Evolutionary conservation across 257 asterid genomes (phyloP).

Genomic region (Penstemon eatonii): DNA sequence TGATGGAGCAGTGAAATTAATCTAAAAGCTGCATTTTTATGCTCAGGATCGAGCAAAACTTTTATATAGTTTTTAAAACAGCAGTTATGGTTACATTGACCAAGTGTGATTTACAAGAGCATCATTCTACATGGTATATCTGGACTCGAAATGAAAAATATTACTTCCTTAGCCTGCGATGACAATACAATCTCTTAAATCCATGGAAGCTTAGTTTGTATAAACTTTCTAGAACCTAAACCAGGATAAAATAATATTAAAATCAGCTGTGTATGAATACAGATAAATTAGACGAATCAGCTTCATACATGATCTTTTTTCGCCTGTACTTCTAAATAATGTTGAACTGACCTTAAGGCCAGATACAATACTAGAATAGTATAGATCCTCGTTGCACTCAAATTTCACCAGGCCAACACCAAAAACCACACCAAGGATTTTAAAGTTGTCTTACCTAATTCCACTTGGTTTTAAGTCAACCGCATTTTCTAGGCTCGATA

Average conservation of each 20-base stretch:
- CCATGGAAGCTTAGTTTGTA: background rate
- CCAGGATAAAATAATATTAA: no score
- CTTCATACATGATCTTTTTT: no score
- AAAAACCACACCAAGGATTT: background rate
- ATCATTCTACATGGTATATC: background rate
- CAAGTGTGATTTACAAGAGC: slow-evolving; percentile 17
- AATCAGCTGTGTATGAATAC: no score
- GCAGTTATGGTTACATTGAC: background rate
- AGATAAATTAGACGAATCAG: no score
- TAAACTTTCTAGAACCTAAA: no score
- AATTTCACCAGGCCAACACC: slow-evolving; percentile 3
- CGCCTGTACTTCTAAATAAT: no score
- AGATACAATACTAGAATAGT: no score
- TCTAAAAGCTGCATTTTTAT: background rate
- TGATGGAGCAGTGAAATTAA: slow-evolving; percentile 7
- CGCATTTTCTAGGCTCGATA: background rate
- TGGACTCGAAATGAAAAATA: slow-evolving; percentile 3
- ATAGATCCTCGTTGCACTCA: background rate
- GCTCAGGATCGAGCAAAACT: no score
- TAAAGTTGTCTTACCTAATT: background rate
- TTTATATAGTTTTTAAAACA: background rate
- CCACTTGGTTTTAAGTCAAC: background rate
- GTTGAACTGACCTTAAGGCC: no score
- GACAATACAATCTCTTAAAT: background rate
- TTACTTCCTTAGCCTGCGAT: background rate